Evolutionary conservation across 768 basidiomycete genomes (phyloP).

Genomic region (Trametes villosa): DNA sequence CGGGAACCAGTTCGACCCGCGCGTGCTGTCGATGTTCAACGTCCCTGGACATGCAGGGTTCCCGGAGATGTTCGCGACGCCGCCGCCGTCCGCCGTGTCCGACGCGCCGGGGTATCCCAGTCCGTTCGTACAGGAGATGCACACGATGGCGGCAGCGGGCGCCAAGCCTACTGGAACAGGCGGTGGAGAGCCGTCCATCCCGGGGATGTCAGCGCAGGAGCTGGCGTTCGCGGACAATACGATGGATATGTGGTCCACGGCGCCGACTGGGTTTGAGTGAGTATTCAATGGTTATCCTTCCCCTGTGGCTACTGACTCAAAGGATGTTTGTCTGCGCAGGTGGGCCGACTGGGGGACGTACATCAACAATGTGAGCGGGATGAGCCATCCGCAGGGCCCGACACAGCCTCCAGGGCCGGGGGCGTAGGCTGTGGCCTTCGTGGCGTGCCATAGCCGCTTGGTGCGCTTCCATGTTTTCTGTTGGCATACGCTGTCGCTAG

Average conservation of each 20-base stretch:
- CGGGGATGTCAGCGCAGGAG: conserved; percentile 12
- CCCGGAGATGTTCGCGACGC: conserved; percentile 31
- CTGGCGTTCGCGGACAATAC: conserved; percentile 43
- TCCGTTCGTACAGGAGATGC: conserved; percentile 1
- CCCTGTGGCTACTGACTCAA: conserved; percentile 1
- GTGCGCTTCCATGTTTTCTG: neutral
- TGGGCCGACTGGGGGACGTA: conserved; percentile 36
- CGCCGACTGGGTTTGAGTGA: conserved; percentile 64
- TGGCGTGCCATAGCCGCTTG: neutral
- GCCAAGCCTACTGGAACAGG: neutral
- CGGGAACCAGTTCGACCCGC: conserved; percentile 18
- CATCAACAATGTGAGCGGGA: conserved; percentile 29
- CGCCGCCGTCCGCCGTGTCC: conserved; percentile 3
- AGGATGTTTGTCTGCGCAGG: conserved; percentile 7
- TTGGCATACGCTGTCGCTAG: neutral
- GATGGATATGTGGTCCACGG: conserved; percentile 65
- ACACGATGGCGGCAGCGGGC: conserved; percentile 4
- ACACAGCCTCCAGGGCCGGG: conserved; percentile 6
- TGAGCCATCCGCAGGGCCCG: conserved; percentile 16
- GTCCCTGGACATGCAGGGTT: conserved; percentile 26
- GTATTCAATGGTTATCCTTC: conserved; percentile 28
- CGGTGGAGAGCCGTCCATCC: neutral
- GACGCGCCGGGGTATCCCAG: conserved; percentile 4
- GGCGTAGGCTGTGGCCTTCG: neutral
- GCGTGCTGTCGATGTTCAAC: conserved; percentile 28